These are phyloP conservation scores for Rutstroemia sp. DNA, from an alignment of 2,329 filamentous ascomycete species.

Conservation along the genomic window DNA sequence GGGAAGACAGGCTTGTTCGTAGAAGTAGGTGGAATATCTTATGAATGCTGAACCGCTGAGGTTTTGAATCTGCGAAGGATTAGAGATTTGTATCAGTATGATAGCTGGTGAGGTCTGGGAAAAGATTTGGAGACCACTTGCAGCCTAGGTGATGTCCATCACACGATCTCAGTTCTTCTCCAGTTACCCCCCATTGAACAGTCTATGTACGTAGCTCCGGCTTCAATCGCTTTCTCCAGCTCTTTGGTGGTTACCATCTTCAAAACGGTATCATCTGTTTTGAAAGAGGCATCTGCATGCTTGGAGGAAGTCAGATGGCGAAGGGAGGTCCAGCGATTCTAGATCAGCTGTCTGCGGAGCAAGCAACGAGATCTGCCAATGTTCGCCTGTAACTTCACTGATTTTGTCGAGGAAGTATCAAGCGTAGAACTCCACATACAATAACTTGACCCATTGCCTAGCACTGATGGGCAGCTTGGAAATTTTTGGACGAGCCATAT, in stretches of 20 bases:
- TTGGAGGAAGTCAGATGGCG: slow-evolving; percentile 33
- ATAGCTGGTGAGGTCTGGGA: not conserved
- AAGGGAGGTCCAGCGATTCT: slow-evolving; percentile 34
- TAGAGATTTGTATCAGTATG: not conserved
- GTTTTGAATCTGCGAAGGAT: slow-evolving; percentile 38
- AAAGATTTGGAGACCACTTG: slow-evolving; percentile 18
- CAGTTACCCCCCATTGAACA: slow-evolving; percentile 42
- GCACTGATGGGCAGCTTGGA: slow-evolving; percentile 28
- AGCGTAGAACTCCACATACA: slow-evolving; percentile 39
- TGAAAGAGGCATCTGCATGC: slow-evolving; percentile 14
- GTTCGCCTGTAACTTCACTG: slow-evolving; percentile 40
- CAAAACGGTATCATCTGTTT: slow-evolving; percentile 30
- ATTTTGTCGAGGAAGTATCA: slow-evolving; percentile 33
- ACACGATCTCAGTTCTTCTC: slow-evolving; percentile 45
- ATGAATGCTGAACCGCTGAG: slow-evolving; percentile 56
- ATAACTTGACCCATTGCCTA: slow-evolving; percentile 44
- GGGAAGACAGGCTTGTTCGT: slow-evolving; percentile 45
- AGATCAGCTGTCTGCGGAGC: not conserved
- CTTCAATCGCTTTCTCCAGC: slow-evolving; percentile 36
- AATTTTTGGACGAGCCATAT: slow-evolving; percentile 31
- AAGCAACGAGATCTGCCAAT: slow-evolving; percentile 27
- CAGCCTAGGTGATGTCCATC: slow-evolving; percentile 46
- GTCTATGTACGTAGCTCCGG: slow-evolving; percentile 40
- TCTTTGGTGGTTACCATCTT: slow-evolving; percentile 50
- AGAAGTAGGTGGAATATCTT: slow-evolving; percentile 55